Evolutionary conservation across 116 monocot genomes (phyloP), one percentile per base, ranked within the genome.

Genomic region (Cymodocea nodosa): DNA sequence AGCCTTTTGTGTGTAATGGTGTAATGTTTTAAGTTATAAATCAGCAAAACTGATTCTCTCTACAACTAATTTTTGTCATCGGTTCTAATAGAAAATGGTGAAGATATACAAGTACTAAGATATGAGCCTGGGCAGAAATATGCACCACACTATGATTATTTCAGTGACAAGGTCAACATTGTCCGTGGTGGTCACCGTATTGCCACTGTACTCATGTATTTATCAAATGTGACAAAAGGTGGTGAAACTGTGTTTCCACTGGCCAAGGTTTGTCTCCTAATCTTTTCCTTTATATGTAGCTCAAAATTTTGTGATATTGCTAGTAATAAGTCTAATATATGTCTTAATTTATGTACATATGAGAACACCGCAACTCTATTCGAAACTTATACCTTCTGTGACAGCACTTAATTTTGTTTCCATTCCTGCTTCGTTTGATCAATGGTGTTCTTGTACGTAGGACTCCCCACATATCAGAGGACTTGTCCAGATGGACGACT

Each of bases 191-290:
- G 97, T 44, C 97, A 97, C 73, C 91, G 97, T 23, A 75, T 86
- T 59, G 97, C 97, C 6, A 97, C 97, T 18, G 92, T 97, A 19
- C 84, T 97, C 34, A 82, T 97, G 97, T 97, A 97, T 70, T 81
- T 97, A 17, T 69, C 82, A 12, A 65, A 97, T 68, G 97, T 97
- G 12, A 74, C 19, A 23, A 91, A 92, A 74, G 97, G 97, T 59
- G 97, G 97, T 22, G 97, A 97, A 72, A 97, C 97, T 12, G 89
- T 97, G 25, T 97, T 97, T 72, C 97, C 92, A 19, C 15, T 51
- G 13, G 85, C 87, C 34, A 83, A 88, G 91, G 97, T 97, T 9
- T 7, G 69, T 69, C 24, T 13, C 11, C 15, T 40, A 20, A 17
- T 52, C 30, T 63, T 51, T 9, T 14, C 19, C 39, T 3, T 0